Evolutionary conservation across 169 alveolate species (phyloP).

Genomic region (Babesia divergens): DNA sequence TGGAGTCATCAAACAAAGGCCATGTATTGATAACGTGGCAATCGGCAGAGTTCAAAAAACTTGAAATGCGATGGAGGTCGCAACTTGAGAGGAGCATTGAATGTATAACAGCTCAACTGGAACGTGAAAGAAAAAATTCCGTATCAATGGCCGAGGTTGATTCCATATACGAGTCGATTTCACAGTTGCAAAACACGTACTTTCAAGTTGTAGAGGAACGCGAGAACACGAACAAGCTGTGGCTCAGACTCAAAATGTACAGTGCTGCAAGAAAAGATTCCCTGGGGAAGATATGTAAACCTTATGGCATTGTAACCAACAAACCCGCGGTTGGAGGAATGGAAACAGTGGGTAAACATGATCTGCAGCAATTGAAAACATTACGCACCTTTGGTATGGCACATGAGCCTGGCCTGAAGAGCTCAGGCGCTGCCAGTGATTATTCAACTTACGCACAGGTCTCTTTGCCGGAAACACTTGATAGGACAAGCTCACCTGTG

Average conservation of each 20-base stretch:
- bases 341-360: too few species aligned
- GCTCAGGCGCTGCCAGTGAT: too few species aligned
- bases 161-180: constrained; percentile 22
- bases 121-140: background rate
- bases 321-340: too few species aligned
- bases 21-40: constrained; percentile 13
- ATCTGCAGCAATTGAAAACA: too few species aligned
- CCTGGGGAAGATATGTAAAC: constrained; percentile 9
- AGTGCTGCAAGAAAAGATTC: constrained; percentile 1
- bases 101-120: background rate
- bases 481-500: too few species aligned
- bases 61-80: constrained; percentile 4
- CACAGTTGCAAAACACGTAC: constrained; percentile 34
- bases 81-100: constrained; percentile 2
- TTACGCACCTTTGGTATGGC: too few species aligned
- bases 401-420: too few species aligned
- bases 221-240: constrained; percentile 42
- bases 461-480: too few species aligned
- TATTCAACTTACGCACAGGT: too few species aligned
- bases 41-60: constrained; percentile 2
- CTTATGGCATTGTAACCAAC: constrained; percentile 4
- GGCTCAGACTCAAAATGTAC: constrained; percentile 61
- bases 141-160: constrained; percentile 34
- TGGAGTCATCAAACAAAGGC: background rate
- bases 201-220: constrained; percentile 50